Percentiles rank a stretch among this genome's conserved stretches.
Conservation (phyloP, 2,329 filamentous ascomycete species). For the Fusarium sp. region DNA sequence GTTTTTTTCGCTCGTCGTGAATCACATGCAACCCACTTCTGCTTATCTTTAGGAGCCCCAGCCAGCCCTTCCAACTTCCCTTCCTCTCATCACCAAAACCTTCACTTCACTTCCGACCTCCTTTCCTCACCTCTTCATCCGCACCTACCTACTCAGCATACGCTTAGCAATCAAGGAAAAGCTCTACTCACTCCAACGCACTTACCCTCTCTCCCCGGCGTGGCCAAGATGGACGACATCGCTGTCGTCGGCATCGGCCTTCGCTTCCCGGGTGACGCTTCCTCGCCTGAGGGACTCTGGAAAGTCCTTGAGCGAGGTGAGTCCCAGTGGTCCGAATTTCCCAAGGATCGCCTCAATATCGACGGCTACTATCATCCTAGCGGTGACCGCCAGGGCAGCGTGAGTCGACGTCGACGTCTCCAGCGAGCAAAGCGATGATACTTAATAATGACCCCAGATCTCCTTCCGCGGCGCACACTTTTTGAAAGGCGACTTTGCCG, state of each 20-base stretch:
- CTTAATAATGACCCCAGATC: slow-evolving; percentile 47
- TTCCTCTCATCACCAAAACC: background rate
- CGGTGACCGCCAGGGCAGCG: slow-evolving; percentile 59
- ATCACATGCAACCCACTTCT: background rate
- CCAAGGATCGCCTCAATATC: slow-evolving; percentile 60
- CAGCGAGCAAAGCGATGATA: background rate
- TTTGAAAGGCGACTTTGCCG: slow-evolving; percentile 56
- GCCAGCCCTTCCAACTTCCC: background rate
- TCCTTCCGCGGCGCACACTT: slow-evolving; percentile 63
- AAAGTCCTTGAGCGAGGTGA: slow-evolving; percentile 55
- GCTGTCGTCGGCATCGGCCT: slow-evolving; percentile 64
- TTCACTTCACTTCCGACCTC: slow-evolving; percentile 3
- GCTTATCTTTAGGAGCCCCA: background rate
- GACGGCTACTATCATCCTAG: slow-evolving; percentile 66
- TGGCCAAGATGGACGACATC: slow-evolving; percentile 54
- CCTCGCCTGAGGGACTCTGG: slow-evolving; percentile 58
- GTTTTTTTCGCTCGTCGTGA: background rate
- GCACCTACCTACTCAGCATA: background rate
- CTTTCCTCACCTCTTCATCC: background rate
- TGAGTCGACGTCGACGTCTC: slow-evolving; percentile 43
- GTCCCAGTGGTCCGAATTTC: slow-evolving; percentile 62
- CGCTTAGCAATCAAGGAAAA: background rate
- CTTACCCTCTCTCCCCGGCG: background rate
- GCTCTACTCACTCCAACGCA: background rate
- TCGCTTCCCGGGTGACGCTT: slow-evolving; percentile 62